phyloP scores from a whole-genome alignment of 1,284 basidiomycete species.

The Microbotryum violaceum region DNA sequence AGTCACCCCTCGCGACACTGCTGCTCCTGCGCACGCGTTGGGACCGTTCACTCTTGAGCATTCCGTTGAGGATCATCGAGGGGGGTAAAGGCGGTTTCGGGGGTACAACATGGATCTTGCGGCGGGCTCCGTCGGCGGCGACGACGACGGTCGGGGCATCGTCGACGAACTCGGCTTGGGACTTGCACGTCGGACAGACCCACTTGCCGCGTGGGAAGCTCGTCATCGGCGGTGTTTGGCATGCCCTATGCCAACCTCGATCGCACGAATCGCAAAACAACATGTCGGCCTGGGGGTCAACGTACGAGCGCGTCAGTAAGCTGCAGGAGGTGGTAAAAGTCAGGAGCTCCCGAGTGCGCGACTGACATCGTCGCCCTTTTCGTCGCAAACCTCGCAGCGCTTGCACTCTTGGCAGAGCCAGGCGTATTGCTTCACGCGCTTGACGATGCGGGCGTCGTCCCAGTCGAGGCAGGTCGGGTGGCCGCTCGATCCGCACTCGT shows the following conservation, averaged over 20 bases:
- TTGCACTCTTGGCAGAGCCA: conserved; percentile 95
- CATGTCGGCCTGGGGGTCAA: conserved; percentile 58
- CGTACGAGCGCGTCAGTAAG: background rate
- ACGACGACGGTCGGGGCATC: background rate
- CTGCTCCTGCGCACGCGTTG: background rate
- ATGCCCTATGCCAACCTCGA: conserved; percentile 90
- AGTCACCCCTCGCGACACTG: too few relatives aligned
- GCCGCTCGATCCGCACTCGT: conserved; percentile 40
- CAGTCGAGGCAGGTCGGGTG: conserved; percentile 25
- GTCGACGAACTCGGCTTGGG: conserved; percentile 4
- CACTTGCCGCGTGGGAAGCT: conserved; percentile 14
- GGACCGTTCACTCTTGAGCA: background rate
- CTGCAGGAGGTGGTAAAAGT: background rate
- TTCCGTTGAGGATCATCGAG: too few relatives aligned
- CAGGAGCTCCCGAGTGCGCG: background rate
- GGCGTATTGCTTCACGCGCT: conserved; percentile 48
- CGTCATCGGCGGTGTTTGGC: conserved; percentile 56
- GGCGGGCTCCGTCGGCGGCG: background rate
- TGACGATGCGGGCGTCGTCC: conserved; percentile 40
- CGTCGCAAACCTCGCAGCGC: conserved; percentile 75
- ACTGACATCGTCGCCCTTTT: conserved; percentile 84
- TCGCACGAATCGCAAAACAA: conserved; percentile 93
- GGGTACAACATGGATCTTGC: background rate
- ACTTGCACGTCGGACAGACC: conserved; percentile 52
- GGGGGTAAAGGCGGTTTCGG: background rate